Conservation (phyloP, 1,284 basidiomycete genomes). For the Ceratobasidium sp. region DNA sequence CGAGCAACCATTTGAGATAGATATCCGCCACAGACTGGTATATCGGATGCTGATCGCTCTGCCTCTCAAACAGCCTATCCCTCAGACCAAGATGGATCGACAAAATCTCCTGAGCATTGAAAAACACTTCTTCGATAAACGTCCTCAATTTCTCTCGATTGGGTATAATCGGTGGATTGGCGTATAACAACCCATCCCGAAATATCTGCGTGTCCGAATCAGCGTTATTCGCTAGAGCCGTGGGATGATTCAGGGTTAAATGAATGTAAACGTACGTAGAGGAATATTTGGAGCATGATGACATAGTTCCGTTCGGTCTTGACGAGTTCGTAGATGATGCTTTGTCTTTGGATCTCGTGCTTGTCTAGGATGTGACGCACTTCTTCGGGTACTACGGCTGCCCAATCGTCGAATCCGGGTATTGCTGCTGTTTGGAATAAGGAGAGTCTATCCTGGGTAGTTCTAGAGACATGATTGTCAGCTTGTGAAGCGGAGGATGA, state of each 20-base stretch:
- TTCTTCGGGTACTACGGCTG: conserved; percentile 22
- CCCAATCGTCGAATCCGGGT: conserved; percentile 29
- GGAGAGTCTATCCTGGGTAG: conserved; percentile 3
- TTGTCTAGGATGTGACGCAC: conserved; percentile 23
- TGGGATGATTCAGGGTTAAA: not conserved
- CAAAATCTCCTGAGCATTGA: conserved; percentile 72
- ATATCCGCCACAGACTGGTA: conserved; percentile 81
- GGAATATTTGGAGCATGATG: conserved; percentile 24
- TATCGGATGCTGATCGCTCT: conserved; percentile 82
- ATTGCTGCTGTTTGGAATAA: conserved; percentile 13
- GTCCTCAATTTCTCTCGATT: conserved; percentile 60
- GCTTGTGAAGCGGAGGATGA: not conserved
- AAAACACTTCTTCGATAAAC: conserved; percentile 80
- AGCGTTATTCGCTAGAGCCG: not conserved
- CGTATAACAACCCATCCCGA: conserved; percentile 39
- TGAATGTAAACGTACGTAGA: conserved; percentile 31
- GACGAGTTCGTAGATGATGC: conserved; percentile 38
- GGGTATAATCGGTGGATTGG: conserved; percentile 57
- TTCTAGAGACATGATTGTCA: not conserved
- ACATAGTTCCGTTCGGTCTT: conserved; percentile 33
- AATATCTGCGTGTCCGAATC: conserved; percentile 9
- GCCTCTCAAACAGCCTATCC: conserved; percentile 71
- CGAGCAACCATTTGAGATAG: conserved; percentile 58
- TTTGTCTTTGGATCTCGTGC: conserved; percentile 32
- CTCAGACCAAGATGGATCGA: conserved; percentile 73